Percentiles rank a stretch among this genome's conserved stretches.
These are phyloP conservation scores for Fulvia fulva DNA, from an alignment of 2,329 filamentous ascomycete species.

Conservation along the genomic window DNA sequence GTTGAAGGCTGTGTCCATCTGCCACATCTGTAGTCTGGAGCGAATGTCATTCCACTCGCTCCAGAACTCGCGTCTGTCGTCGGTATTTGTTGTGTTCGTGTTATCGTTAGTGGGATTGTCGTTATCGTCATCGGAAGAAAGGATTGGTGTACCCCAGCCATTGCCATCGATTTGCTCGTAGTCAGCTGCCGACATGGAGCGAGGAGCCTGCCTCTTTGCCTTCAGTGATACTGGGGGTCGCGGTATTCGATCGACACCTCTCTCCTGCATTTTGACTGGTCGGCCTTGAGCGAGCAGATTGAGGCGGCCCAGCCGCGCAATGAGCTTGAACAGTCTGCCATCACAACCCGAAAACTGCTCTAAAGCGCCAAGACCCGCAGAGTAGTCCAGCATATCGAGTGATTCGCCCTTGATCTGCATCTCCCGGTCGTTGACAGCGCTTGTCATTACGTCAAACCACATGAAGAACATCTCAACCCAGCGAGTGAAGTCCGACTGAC, in stretches of 20 bases:
- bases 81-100: conserved; percentile 38
- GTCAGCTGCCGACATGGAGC: conserved; percentile 35
- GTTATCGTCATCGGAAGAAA: conserved; percentile 40
- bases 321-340: conserved; percentile 77
- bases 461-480: conserved; percentile 95
- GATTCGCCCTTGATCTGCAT: conserved; percentile 66
- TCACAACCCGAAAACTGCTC: conserved; percentile 90
- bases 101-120: conserved; percentile 26
- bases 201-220: background rate
- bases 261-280: conserved; percentile 34
- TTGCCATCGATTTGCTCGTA: conserved; percentile 63
- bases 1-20: conserved; percentile 56
- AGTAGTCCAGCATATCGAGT: conserved; percentile 60
- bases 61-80: conserved; percentile 66
- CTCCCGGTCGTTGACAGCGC: conserved; percentile 87
- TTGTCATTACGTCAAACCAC: conserved; percentile 90
- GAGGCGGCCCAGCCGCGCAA: conserved; percentile 76
- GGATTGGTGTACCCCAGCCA: conserved; percentile 52
- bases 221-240: conserved; percentile 3
- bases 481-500: conserved; percentile 63
- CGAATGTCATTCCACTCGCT: conserved; percentile 79
- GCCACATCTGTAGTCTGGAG: conserved; percentile 72
- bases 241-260: conserved; percentile 5
- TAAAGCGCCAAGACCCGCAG: conserved; percentile 65
- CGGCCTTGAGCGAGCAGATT: conserved; percentile 75